A percentile compares a stretch with the other conserved stretches of the same genome.
Conservation (phyloP, 1,139 yeast species). For the Geotrichum histeridarum region DNA sequence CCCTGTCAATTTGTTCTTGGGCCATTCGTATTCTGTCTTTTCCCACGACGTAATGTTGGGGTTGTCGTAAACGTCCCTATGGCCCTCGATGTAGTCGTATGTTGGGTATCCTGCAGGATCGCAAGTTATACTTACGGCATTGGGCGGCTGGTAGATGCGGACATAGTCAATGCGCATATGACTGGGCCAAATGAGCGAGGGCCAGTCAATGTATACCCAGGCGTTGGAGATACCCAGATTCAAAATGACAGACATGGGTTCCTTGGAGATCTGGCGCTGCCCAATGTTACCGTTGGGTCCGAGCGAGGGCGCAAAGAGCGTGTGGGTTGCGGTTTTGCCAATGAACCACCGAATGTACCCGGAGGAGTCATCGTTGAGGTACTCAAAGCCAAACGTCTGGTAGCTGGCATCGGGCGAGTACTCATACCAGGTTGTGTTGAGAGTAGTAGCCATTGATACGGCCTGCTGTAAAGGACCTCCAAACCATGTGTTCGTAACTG, state of each 20-base stretch:
- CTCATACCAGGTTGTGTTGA: slow-evolving; percentile 74
- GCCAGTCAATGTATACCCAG: slow-evolving; percentile 85
- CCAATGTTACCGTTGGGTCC: slow-evolving; percentile 82
- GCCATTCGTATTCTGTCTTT: slow-evolving; percentile 61
- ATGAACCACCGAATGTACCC: slow-evolving; percentile 84
- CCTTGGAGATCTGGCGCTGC: slow-evolving; percentile 68
- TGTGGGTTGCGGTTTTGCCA: slow-evolving; percentile 62
- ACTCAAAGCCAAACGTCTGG: slow-evolving; percentile 78
- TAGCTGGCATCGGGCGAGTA: slow-evolving; percentile 41
- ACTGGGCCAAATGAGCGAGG: slow-evolving; percentile 60
- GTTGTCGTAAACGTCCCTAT: slow-evolving; percentile 57
- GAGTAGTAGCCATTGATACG: slow-evolving; percentile 63
- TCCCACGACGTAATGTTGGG: slow-evolving; percentile 62
- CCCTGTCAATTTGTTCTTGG: slow-evolving; percentile 50
- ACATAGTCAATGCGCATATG: slow-evolving; percentile 68
- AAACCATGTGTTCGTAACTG: slow-evolving; percentile 67
- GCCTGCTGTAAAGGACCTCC: slow-evolving; percentile 90
- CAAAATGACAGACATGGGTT: slow-evolving; percentile 78
- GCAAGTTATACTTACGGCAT: slow-evolving; percentile 53
- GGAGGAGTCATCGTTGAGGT: slow-evolving; percentile 53
- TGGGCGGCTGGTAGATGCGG: slow-evolving; percentile 68
- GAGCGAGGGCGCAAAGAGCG: slow-evolving; percentile 56
- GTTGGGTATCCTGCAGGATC: slow-evolving; percentile 76
- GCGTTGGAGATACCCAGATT: slow-evolving; percentile 75
- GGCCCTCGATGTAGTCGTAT: slow-evolving; percentile 60